Base-by-base conservation (phyloP, 352 stramenopile genomes). In the Phytophthora meadii region DNA sequence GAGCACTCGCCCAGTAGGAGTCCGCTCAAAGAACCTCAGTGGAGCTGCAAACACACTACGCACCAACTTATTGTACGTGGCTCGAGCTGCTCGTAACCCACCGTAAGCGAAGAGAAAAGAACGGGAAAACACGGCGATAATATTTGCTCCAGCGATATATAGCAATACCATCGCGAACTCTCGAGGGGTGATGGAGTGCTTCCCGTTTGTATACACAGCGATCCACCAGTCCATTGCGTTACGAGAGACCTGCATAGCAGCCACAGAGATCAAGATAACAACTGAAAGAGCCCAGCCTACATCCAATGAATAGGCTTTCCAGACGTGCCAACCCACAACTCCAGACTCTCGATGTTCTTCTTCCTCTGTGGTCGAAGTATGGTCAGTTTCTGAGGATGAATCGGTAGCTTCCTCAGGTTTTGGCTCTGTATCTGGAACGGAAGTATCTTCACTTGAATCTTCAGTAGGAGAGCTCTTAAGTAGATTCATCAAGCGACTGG, bases 181-280 rank as follows among this genome's bases (percentile, higher is more conserved):
- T 5, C 58, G 36, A 0, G 84, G 74, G 0, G 84, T 70, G 22
- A 93, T 79, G 11, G 48, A 68, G 54, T 89, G 80, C 12, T 84
- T 80, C 4, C 60, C 57, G 48, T 89, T 93, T 12, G 82, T 93
- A 59, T 93, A 95, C 66, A 84, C 74, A 5, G 88, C 84, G 27
- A 96, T 87, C 87, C 88, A 97, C 76, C 78, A 94, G 65, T 92
- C 86, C 2, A 97, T 68, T 0, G 76, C 83, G 27, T 94, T 96
- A 1, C 82, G 81, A 1, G 84, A 91, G 5, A 82, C 47, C 61
- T 97, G 90, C 88, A 97, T 96, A 17, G 80, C 50, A 12, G 69
- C 59, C 1, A 94, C 58, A 3, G 79, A 54, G 9, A 91, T 5
- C 4, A 90, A n/a, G 25, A 93, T 85, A 8, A 69, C 42, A 22